Conservation (phyloP, 2,329 filamentous ascomycete genomes). For the Paramyrothecium sp. region DNA sequence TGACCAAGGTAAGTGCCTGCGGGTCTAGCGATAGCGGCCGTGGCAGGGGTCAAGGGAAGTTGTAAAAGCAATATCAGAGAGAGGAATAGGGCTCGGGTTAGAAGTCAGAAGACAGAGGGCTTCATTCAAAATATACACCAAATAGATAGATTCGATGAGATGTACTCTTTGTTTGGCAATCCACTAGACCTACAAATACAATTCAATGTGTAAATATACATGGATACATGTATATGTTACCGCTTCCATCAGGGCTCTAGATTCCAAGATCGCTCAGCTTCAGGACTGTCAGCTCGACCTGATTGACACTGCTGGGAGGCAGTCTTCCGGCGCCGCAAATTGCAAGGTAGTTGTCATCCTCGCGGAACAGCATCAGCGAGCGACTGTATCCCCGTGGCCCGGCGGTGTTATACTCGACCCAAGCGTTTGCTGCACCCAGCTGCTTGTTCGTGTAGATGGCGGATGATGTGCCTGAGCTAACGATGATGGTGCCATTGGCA, state of each 20-base stretch:
- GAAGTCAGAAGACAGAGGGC: too few species aligned
- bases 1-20: conserved; percentile 22
- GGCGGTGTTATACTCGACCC: not conserved
- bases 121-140: too few species aligned
- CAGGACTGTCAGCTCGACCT: too few species aligned
- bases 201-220: too few species aligned
- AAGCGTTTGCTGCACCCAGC: not conserved
- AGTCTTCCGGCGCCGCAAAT: not conserved
- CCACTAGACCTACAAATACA: too few species aligned
- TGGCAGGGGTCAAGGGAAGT: not conserved
- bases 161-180: too few species aligned
- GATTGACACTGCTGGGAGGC: not conserved
- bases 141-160: too few species aligned
- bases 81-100: too few species aligned
- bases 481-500: not conserved
- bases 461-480: not conserved
- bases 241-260: too few species aligned
- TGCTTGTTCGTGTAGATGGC: not conserved
- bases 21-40: not conserved
- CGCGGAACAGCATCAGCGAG: not conserved
- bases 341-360: not conserved
- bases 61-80: too few species aligned
- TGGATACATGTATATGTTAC: too few species aligned
- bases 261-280: too few species aligned
- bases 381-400: not conserved